These are phyloP conservation scores for Hygrocybe coccinea DNA, from an alignment of 768 basidiomycete species.

Conservation along the genomic window DNA sequence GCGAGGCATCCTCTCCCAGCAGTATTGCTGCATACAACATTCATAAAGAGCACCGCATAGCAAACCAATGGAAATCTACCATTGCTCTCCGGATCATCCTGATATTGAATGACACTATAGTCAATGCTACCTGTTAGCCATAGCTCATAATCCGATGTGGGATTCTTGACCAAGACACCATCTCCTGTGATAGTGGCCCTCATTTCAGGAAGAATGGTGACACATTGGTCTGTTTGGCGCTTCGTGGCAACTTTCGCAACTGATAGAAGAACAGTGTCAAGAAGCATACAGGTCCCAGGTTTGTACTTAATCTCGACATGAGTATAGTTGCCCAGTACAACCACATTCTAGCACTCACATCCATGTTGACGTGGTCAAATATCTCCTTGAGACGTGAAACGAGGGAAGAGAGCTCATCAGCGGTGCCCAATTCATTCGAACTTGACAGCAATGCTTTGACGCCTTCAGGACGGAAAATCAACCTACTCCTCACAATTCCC, in stretches of 20 bases:
- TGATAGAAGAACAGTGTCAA: conserved; percentile 28
- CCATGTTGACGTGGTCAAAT: conserved; percentile 29
- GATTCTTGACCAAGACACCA: conserved; percentile 20
- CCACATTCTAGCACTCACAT: conserved; percentile 22
- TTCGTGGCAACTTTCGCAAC: conserved; percentile 22
- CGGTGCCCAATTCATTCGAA: conserved; percentile 14
- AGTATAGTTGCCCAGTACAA: conserved; percentile 13
- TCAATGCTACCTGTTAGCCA: conserved; percentile 26
- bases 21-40: conserved; percentile 20
- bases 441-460: conserved; percentile 15
- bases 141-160: conserved; percentile 24
- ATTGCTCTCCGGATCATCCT: conserved; percentile 22
- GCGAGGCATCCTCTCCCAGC: conserved; percentile 17
- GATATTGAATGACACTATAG: conserved; percentile 27
- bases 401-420: conserved; percentile 22
- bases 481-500: conserved; percentile 23
- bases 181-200: conserved; percentile 20
- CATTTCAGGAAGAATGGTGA: conserved; percentile 30
- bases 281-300: conserved; percentile 28
- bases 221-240: conserved; percentile 6
- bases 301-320: conserved; percentile 19
- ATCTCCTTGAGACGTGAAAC: conserved; percentile 26
- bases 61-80: conserved; percentile 17
- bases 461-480: conserved; percentile 19
- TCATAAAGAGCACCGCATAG: conserved; percentile 12